A percentile compares a stretch with the other conserved stretches of the same genome.
These are phyloP conservation scores for Zygosaccharomyces bisporus DNA, from an alignment of 805 yeast genomes.

Conservation along the genomic window DNA sequence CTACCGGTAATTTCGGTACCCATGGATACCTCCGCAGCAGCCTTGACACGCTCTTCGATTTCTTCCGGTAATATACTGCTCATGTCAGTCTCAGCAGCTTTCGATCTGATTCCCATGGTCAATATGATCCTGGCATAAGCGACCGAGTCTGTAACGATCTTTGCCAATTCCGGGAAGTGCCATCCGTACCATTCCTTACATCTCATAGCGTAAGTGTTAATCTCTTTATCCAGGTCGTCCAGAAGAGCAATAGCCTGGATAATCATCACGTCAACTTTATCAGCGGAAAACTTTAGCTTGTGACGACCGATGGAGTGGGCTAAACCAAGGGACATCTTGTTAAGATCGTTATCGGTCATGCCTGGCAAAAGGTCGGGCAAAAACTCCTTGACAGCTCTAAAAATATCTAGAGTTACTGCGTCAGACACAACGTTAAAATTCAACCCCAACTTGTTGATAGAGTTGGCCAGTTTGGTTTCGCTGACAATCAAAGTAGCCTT, in stretches of 20 bases:
- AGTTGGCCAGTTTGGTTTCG: constrained; percentile 92
- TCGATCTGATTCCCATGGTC: constrained; percentile 90
- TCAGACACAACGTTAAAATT: constrained; percentile 88
- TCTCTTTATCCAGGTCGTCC: constrained; percentile 95
- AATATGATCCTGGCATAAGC: constrained; percentile 93
- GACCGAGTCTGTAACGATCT: constrained; percentile 91
- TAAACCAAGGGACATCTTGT: constrained; percentile 95
- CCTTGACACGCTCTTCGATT: constrained; percentile 82
- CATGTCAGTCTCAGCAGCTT: constrained; percentile 86
- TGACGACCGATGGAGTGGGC: constrained; percentile 99
- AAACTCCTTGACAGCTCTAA: constrained; percentile 92
- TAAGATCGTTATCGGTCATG: constrained; percentile 73
- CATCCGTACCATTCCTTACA: constrained; percentile 99
- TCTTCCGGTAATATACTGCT: constrained; percentile 91
- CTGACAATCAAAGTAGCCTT: constrained; percentile 85
- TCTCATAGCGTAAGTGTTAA: constrained; percentile 98
- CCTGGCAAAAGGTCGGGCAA: constrained; percentile 95
- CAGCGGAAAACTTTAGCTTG: constrained; percentile 95
- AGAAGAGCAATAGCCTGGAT: constrained; percentile 97
- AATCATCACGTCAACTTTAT: constrained; percentile 98
- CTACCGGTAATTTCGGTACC: constrained; percentile 96
- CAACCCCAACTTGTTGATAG: constrained; percentile 90
- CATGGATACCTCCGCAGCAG: constrained; percentile 98
- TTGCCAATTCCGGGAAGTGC: constrained; percentile 99
- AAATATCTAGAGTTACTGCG: constrained; percentile 89